Evolutionary conservation across 306 rosid species (phyloP), one percentile per base, ranked within the genome.

Genomic region (Erythrophleum fordii): DNA sequence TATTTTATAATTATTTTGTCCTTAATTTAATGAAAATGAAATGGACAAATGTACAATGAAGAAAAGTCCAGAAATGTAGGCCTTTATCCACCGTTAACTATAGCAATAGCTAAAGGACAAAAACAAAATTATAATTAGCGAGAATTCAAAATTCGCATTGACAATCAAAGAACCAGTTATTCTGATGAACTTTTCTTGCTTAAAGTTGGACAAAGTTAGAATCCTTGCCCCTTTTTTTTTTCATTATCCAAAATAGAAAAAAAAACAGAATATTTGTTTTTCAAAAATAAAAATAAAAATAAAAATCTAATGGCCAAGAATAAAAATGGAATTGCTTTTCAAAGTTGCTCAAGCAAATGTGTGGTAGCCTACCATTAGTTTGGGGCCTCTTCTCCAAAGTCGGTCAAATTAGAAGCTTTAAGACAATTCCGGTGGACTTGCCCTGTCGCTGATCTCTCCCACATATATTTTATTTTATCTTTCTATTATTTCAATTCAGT

Each of bases 361-460:
- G 13, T 69, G 53, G 25, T 2, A 14, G 34, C 22, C 14, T 23
- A 8, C 74, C 58, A 20, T 22, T 5, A 0, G 12, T 69, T 45
- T 3, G 14, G 58, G 17, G 64, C 51, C 46, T 62, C 34, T 60
- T 48, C 46, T 11, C 22, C 11, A 8, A 20, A 31, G 82, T 77
- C 79, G 79, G 82, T 45, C 49, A 28, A 46, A 45, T 72, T 17
- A 77, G 79, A 77, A 77, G 48, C 14, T 46, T 20, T 62, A 45
- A 8, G 46, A 77, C 34, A 25, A 29, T 37, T 77, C 64, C 55
- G 3, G 56, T 64, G 20, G 2, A 5, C 73, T 41, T 68, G 53
- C 72, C 64, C 79, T 62, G 83, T 72, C 71, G 5, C 29, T 53
- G 26, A 28, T 78, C 23, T 11, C 23, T 44, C n/a, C 73, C 75